Conservation (phyloP, 2,329 filamentous ascomycete genomes). For the Ceratocystis cacaofunesta region DNA sequence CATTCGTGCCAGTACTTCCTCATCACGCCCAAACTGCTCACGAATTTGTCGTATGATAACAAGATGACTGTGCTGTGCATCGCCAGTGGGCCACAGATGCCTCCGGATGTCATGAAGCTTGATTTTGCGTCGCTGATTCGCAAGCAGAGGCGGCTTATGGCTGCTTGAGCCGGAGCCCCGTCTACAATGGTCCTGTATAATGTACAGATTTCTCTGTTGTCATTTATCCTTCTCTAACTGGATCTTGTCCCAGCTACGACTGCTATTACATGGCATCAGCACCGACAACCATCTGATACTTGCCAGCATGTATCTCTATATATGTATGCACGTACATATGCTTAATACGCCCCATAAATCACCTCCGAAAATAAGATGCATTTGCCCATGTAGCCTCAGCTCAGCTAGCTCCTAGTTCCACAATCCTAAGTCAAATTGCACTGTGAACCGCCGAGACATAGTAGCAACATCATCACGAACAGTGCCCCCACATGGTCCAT, state of each 20-base stretch:
- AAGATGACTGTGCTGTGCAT: slow-evolving; percentile 93
- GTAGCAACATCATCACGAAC: neutral
- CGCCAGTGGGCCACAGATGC: slow-evolving; percentile 68
- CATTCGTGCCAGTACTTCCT: slow-evolving; percentile 82
- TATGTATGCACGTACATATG: neutral
- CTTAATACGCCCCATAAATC: neutral
- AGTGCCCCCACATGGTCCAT: neutral
- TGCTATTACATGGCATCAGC: neutral
- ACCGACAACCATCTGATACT: neutral
- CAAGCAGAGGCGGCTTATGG: slow-evolving; percentile 29
- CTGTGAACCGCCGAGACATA: neutral
- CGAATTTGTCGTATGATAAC: slow-evolving; percentile 67
- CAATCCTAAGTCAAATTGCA: neutral
- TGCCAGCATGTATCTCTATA: neutral
- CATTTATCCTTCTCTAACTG: neutral
- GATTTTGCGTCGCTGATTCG: slow-evolving; percentile 35
- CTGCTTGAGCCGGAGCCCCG: slow-evolving; percentile 18
- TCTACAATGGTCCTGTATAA: neutral
- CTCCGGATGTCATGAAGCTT: slow-evolving; percentile 35
- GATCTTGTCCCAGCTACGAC: neutral
- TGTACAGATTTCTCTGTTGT: neutral
- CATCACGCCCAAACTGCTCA: slow-evolving; percentile 89
- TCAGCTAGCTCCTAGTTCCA: neutral
- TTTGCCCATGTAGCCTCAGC: neutral
- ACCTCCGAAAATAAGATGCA: neutral